Base-by-base conservation (phyloP, 495 filamentous ascomycete species). In the Lineolata rhizophorae region DNA sequence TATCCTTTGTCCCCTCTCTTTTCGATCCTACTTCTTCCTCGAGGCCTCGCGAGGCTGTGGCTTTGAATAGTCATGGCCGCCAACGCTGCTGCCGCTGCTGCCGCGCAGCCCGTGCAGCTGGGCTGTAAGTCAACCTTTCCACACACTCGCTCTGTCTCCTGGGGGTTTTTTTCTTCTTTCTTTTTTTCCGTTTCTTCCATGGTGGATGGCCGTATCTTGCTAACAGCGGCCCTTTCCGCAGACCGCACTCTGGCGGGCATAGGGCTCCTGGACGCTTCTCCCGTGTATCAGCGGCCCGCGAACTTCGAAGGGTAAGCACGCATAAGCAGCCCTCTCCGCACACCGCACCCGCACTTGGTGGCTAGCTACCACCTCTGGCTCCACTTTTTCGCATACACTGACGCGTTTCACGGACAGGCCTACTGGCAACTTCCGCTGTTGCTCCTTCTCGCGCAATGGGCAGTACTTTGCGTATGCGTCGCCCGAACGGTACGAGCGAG, bases 381-480 rank as follows among this genome's bases (percentile, higher is more conserved):
- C 8, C 14, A 32, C 16, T 18, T 5, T 20, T 24, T 28, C 5
- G 17, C 18, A 36, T n/a, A 47, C 22, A 51, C 47, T 50, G 19
- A 48, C 40, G 19, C 30, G 27, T 21, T 31, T 30, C 20, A 31
- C 39, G n/a, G 29, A 27, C 46, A 79, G 75, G 54, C 84, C 90
- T 35, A 76, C 92, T 62, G 85, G 83, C 50, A 94, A 82, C 56
- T 64, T 87, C 44, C 74, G 87, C 56, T 95, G 85, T 51, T 85
- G 76, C 56, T 69, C 66, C 42, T 97, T 95, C 62, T 94, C 85
- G 38, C 81, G 83, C 21, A 81, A 82, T 51, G 83, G 87, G 48
- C 76, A 77, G 44, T 97, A 83, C 61, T 87, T 91, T 54, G 83
- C 85, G 33, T 97, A 78, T 74, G 85, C 83, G 35, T 78, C 82